Evolutionary conservation across 2,329 filamentous ascomycete species (phyloP), one percentile per base, ranked within the genome.

Genomic region (Epichloe uncinata): DNA sequence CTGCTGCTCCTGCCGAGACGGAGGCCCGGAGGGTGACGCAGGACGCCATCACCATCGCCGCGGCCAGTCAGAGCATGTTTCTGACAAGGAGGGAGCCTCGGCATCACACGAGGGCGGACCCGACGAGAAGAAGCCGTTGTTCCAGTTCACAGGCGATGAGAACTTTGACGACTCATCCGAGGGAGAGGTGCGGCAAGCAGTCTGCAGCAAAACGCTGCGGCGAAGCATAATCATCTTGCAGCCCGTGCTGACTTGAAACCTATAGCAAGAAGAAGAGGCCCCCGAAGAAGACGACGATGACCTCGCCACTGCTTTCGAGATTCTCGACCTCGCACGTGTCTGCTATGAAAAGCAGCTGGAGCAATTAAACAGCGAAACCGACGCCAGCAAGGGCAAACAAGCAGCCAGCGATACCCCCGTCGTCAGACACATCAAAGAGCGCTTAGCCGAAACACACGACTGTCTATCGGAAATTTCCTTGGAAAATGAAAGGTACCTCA

Each of bases 381-480:
- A 66, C 46, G 60, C 66, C 44, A 63, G 63, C 52, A 72, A 73
- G 50, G 69, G 65, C 50, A 73, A 74, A 52, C 68, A 72, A 52
- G 62, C 61, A 36, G 62, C 62, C 15, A 60, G 67, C 20, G 69
- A 73, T 48, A 67, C 66, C 8, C 66, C 69, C 40, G 58, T 64
- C 2, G 56, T 73, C 42, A 69, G 75, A 55, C 80, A 85, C 53
- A 73, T 90, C 61, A 90, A 89, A 67, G 87, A 95, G 67, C 82
- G 88, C 50, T 77, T 97, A 35, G 88, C 88, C 53, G 93, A 98
- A 63, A 95, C 88, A 8, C 88, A 96, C 64, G 90, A 96, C 63
- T 78, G 95, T 50, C 85, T 97, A 54, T 87, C 90, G 9, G 93
- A 98, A 68, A 96, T 98, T 54, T 94, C 86, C n/a, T 74, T 98